Evolutionary conservation across 805 yeast genomes (phyloP), one percentile per base, ranked within the genome.

Genomic region (Saturnispora silvae): DNA sequence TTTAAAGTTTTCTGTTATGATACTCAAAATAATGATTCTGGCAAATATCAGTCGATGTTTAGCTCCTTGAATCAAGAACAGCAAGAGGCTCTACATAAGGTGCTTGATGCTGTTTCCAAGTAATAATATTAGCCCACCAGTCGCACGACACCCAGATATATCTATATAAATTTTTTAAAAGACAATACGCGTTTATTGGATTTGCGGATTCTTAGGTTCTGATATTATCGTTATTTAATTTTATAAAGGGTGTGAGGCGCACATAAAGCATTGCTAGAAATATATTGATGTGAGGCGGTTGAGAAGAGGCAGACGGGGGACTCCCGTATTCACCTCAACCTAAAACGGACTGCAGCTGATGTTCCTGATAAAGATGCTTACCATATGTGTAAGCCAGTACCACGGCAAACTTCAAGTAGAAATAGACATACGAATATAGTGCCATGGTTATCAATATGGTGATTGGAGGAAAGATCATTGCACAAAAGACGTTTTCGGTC

Each of bases 1-100:
- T 76, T 86, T 57, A 73, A 77, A 40, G 68, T 71, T 15, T 67
- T 72, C 15, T 57, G 83, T 14, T 41, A 63, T 3, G 51, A 54
- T 2, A 52, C 81, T 16, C 77, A 75, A 47, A 65, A 61, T 22
- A 52, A 57, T 7, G 75, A 77, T 44, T 6, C 45, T n/a, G 41
- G 38, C 2, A 56, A 53, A 31, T 56, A 58, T 39, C 31, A 33
- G 16, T 10, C 40, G 19, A 16, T 55, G 9, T 44, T 51, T 27
- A 42, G 50, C 7, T 40, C 33, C n/a, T 45, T 58, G 20, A 36
- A 45, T 10, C 37, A 46, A 3, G 43, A 40, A 9, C 57, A 57
- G 20, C 55, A 49, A 39, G 45, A 46, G 6, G 41, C 45, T 9
- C 33, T 56, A 20, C 20, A 32, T 6, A 39, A 31, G 30, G 31